Base-by-base conservation (phyloP, 2,329 filamentous ascomycete species). In the Microsporum ferrugineum region DNA sequence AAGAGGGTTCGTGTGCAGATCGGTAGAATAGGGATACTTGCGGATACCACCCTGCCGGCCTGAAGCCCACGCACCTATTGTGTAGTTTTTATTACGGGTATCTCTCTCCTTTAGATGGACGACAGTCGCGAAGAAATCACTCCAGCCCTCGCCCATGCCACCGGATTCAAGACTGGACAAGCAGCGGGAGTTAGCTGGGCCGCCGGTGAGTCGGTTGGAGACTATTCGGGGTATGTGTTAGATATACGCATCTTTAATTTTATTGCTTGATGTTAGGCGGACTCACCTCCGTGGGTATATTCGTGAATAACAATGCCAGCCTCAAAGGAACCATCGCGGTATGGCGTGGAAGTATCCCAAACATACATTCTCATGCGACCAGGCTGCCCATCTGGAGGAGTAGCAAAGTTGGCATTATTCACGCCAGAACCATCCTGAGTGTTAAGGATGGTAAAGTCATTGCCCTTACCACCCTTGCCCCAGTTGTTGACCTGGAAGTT, bases 291-390 rank as follows among this genome's bases (percentile, higher is more conserved):
- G 53, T 63, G 62, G 29, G 57, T 33, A 43, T 60, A 63, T 57
- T 63, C 62, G 53, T 63, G 62, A 29, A 63, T 62, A 34, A 63
- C 62, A 38, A 63, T 63, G n/a, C 62, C 62, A 5, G 60, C 60
- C 10, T 63, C 62, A 38, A 63, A 60, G 55, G 43, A 38, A 45
- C 62, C 62, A 23, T 63, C 62, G 8, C 62, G 62, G 27, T 62
- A 51, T 12, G 62, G 62, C 8, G 34, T 41, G 27, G 62, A 29
- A 10, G 41, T 56, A 41, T 41, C 62, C 62, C 62, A 63, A 14
- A 53, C 60, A 47, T 63, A 63, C 62, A 63, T 63, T 55, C 62
- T 60, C 62, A 63, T 63, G 38, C 62, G 62, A 12, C 62, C 62
- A 12, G 60, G 60, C n/a, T 58, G 41, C 29, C 62, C 62, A 63